Evolutionary conservation across 208 protist species (phyloP), one percentile per base, ranked within the genome.

Genomic region (Trypanosoma cruzi): DNA sequence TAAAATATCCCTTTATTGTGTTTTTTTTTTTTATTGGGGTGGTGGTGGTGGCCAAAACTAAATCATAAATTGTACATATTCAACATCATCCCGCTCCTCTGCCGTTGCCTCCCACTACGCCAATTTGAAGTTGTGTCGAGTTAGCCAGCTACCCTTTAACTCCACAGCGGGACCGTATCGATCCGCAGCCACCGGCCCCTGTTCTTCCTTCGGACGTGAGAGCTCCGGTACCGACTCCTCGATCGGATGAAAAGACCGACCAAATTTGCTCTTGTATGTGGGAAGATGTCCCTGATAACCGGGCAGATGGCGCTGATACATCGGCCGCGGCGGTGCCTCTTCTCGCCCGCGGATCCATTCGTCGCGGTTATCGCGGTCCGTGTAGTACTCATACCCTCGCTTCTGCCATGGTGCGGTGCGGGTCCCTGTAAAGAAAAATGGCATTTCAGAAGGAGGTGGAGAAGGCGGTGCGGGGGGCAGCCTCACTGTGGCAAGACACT

Each of bases 211-310:
- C 14, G 84, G 80, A 68, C 82, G 76, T 29, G 85, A 80, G 59
- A 94, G 82, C 37, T 81, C 66, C 54, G 91, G 91, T 34, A 94
- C 71, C 44, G 89, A 84, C 77, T 94, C 91, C 73, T 96, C 91
- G 46, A 96, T 93, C 8, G 89, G 72, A 66, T 96, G 91, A 62
- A 96, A 96, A 13, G 91, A 93, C 29, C 87, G 85, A 11, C 91
- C 91, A 79, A 94, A 94, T 75, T 82, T 89, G 56, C 81, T 84
- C 52, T 70, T 57, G 62, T 81, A 93, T 69, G 85, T 82, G 18
- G 91, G 91, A 44, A 96, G 56, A 82, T 96, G 91, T 0, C 91
- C 91, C 13, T 44, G 64, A 71, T 96, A 96, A 32, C 91, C 91
- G 28, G 85, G 84, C 16, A 83, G 55, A 73, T 89, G 87, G 36